Evolutionary conservation across 306 rosid genomes (phyloP), one percentile per base, ranked within the genome.

Genomic region (Glycine soja): DNA sequence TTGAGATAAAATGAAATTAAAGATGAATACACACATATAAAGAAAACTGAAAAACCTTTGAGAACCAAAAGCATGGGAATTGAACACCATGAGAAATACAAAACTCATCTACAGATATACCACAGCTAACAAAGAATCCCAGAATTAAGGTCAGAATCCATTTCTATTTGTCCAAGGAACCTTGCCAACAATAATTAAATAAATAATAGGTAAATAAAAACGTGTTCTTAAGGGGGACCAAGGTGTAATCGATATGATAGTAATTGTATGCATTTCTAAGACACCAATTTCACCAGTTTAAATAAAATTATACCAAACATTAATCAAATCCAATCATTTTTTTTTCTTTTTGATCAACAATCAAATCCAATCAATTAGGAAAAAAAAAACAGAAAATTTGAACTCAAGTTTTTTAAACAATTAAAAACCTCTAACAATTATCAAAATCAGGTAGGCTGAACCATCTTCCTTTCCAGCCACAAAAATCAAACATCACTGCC

Each of bases 321-420:
- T 3, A 76, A 76, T 50, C 77, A 58, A 67, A 75, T 68, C 72
- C 48, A 69, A n/a, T n/a, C n/a, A n/a, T n/a, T n/a, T n/a, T n/a
- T n/a, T n/a, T n/a, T n/a, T n/a, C n/a, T n/a, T n/a, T n/a, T n/a
- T n/a, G n/a, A n/a, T n/a, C n/a, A n/a, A n/a, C n/a, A n/a, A n/a
- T n/a, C n/a, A n/a, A n/a, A n/a, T n/a, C n/a, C n/a, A n/a, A 69
- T 70, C 6, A 70, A 69, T 76, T 46, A 69, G 3, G 1, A n/a
- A n/a, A n/a, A 13, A 34, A 34, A 32, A 16, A 9, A 46, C 12
- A 58, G 24, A 58, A 43, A 75, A 43, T 43, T 34, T 46, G 62
- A 74, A 53, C 0, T 30, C 56, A 40, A 66, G 32, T 7, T 82
- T 82, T 50, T 69, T 51, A 10, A 76, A 62, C 43, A 82, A 70